These are phyloP conservation scores for Choricystis sp. DNA, from an alignment of 139 green algal genomes.

Conservation along the genomic window DNA sequence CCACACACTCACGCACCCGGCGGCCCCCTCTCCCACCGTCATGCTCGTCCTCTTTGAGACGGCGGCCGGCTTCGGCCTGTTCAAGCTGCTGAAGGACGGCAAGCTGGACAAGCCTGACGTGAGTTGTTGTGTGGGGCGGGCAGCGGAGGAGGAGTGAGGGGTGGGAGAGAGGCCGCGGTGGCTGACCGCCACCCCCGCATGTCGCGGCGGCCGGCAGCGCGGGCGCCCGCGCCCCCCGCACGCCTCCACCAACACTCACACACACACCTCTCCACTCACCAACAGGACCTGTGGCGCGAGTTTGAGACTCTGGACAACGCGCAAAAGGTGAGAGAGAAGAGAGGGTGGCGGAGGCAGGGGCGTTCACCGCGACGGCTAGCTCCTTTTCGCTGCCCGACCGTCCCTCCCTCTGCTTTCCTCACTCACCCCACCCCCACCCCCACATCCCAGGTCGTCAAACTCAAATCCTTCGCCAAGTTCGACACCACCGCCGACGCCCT, in stretches of 20 bases:
- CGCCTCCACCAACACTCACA: background rate
- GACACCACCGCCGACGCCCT: conserved; percentile 94
- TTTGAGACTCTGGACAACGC: conserved; percentile 62
- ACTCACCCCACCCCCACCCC: background rate
- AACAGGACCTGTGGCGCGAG: conserved; percentile 34
- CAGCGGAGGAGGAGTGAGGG: too few species aligned
- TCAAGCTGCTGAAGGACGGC: conserved; percentile 86
- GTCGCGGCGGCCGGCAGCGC: too few species aligned
- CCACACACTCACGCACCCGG: too few species aligned
- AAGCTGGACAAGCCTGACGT: conserved; percentile 78
- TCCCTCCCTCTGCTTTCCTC: background rate
- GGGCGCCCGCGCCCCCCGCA: background rate
- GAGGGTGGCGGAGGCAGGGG: background rate
- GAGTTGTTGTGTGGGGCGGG: conserved; percentile 3
- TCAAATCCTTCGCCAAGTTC: conserved; percentile 97
- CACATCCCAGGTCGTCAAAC: conserved; percentile 83
- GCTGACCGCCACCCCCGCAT: too few species aligned
- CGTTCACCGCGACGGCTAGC: background rate
- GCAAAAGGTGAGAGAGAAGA: conserved; percentile 43
- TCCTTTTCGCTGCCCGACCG: background rate
- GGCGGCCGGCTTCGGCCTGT: conserved; percentile 86
- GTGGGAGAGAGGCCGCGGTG: too few species aligned
- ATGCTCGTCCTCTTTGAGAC: conserved; percentile 96
- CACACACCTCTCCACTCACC: background rate
- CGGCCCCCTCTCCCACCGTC: too few species aligned